A percentile compares a stretch with the other conserved stretches of the same genome.
Conservation (phyloP, 1,284 basidiomycete genomes). For the Coriolopsis trogii region DNA sequence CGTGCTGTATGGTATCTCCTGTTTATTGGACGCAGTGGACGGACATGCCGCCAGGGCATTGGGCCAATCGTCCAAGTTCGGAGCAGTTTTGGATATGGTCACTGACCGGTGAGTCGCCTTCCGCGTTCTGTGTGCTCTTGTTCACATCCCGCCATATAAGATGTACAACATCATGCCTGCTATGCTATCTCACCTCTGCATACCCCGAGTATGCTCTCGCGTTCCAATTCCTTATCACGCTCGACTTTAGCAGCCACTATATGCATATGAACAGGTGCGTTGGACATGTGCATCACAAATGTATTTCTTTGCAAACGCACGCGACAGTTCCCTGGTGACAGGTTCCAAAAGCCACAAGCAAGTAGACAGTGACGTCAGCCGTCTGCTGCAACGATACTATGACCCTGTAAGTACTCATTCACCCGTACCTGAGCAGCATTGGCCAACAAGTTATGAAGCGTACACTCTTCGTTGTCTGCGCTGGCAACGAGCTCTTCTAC, state of each 20-base stretch:
- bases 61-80: conserved; percentile 94
- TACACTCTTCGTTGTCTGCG: conserved; percentile 92
- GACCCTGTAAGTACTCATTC: conserved; percentile 65
- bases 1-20: conserved; percentile 89
- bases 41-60: conserved; percentile 92
- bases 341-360: conserved; percentile 93
- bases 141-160: conserved; percentile 43
- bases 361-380: conserved; percentile 89
- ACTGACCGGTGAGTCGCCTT: conserved; percentile 82
- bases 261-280: conserved; percentile 99
- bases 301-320: background rate
- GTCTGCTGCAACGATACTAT: conserved; percentile 94
- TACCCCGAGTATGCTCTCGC: conserved; percentile 84
- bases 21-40: conserved; percentile 94
- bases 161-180: conserved; percentile 93
- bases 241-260: conserved; percentile 98
- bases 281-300: background rate
- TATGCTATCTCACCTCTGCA: conserved; percentile 91
- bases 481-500: conserved; percentile 98
- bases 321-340: conserved; percentile 83
- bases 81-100: conserved; percentile 99
- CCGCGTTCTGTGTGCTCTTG: background rate
- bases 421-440: background rate
- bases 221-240: conserved; percentile 95
- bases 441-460: conserved; percentile 44